Percentiles rank a stretch among this genome's conserved stretches.
phyloP scores from a whole-genome alignment of 495 filamentous ascomycete genomes.

The Aspergillus sparsus region DNA sequence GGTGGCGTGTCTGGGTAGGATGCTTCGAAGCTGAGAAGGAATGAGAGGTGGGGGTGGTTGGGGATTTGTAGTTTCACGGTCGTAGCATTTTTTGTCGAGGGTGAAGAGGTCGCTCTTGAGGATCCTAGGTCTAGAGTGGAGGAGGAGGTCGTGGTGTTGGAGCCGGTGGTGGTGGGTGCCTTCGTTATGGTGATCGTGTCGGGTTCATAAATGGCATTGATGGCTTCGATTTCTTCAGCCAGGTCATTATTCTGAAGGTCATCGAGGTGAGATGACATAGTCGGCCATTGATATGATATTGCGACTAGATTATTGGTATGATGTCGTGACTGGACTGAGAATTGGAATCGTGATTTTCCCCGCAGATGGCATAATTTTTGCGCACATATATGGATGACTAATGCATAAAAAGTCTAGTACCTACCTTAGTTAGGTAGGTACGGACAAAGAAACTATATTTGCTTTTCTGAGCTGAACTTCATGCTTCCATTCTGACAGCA shows the following conservation, averaged over 20 bases:
- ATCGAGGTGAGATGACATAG: conserved; percentile 25
- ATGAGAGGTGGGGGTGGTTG: conserved; percentile 47
- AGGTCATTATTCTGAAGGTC: conserved; percentile 60
- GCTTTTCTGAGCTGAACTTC: no score
- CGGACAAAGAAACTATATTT: no score
- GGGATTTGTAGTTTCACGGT: conserved; percentile 45
- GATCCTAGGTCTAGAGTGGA: conserved; percentile 43
- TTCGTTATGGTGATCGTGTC: conserved; percentile 55
- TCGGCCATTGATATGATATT: not conserved
- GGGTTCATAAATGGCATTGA: conserved; percentile 90
- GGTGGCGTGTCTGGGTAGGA: conserved; percentile 75
- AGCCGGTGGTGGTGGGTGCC: conserved; percentile 37
- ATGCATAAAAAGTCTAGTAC: not conserved
- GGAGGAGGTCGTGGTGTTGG: conserved; percentile 41
- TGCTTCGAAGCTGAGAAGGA: conserved; percentile 66
- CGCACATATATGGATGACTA: not conserved
- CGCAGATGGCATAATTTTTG: conserved; percentile 3
- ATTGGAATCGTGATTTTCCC: not conserved
- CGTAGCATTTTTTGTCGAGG: conserved; percentile 21
- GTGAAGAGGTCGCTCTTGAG: conserved; percentile 10
- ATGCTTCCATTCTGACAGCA: no score
- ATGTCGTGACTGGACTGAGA: conserved; percentile 3
- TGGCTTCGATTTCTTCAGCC: conserved; percentile 78
- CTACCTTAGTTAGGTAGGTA: no score
- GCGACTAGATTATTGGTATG: not conserved